These are phyloP conservation scores for Chaetomium sp. DNA, from an alignment of 2,329 filamentous ascomycete species.

Conservation along the genomic window DNA sequence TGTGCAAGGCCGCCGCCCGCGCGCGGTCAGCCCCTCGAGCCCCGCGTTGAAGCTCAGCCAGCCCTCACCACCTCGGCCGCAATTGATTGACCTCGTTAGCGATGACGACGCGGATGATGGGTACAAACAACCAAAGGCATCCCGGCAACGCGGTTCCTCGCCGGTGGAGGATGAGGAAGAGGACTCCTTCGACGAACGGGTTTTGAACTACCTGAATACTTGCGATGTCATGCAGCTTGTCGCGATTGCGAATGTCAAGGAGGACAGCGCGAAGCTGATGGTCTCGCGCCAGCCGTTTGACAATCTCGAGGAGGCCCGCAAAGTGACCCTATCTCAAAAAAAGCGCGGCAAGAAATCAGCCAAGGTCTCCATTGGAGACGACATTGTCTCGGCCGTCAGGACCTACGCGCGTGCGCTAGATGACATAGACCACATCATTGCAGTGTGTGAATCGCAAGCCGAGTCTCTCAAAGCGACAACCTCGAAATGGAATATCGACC, in stretches of 20 bases:
- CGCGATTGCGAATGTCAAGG: slow-evolving; percentile 76
- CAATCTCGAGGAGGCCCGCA: slow-evolving; percentile 65
- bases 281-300: slow-evolving; percentile 75
- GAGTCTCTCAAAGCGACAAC: slow-evolving; percentile 54
- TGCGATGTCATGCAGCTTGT: slow-evolving; percentile 75
- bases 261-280: slow-evolving; percentile 68
- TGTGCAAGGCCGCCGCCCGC: slow-evolving; percentile 33
- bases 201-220: slow-evolving; percentile 81
- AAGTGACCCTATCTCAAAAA: slow-evolving; percentile 59
- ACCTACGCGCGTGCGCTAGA: slow-evolving; percentile 79
- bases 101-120: slow-evolving; percentile 46
- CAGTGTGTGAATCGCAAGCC: slow-evolving; percentile 72
- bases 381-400: slow-evolving; percentile 56
- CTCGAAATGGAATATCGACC: slow-evolving; percentile 53
- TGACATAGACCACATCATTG: slow-evolving; percentile 80
- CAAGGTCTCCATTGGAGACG: slow-evolving; percentile 54
- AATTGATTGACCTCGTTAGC: slow-evolving; percentile 40
- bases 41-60: slow-evolving; percentile 25
- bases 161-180: slow-evolving; percentile 20
- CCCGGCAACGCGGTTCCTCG: slow-evolving; percentile 20
- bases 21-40: slow-evolving; percentile 27
- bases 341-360: slow-evolving; percentile 51
- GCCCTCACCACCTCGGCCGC: background rate
- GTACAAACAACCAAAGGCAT: slow-evolving; percentile 24
- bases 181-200: slow-evolving; percentile 39